Conservation (phyloP, 768 basidiomycete genomes). For the Trametes coccinea region DNA sequence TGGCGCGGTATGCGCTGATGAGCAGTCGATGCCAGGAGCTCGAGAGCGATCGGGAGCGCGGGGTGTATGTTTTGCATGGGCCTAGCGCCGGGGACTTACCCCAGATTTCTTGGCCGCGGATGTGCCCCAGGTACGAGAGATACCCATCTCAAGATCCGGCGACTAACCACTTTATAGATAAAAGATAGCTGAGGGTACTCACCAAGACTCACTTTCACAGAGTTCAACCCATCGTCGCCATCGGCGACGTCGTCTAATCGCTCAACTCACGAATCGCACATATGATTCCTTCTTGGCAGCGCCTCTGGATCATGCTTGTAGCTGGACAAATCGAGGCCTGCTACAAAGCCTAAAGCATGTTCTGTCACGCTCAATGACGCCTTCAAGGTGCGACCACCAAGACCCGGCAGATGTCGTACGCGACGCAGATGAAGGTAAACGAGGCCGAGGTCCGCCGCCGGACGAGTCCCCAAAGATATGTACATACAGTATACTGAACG, state of each 20-base stretch:
- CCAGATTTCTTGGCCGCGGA: conserved; percentile 6
- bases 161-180: not conserved
- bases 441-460: too few species aligned
- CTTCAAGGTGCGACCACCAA: too few species aligned
- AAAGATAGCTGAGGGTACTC: not conserved
- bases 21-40: not conserved
- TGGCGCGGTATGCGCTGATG: conserved; percentile 5
- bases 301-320: too few species aligned
- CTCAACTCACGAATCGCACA: too few species aligned
- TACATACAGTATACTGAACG: conserved; percentile 2
- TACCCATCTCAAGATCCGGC: not conserved
- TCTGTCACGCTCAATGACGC: too few species aligned
- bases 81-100: conserved; percentile 13
- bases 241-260: too few species aligned
- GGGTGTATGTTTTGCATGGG: conserved; percentile 1
- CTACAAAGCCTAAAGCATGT: not conserved
- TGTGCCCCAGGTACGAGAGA: conserved; percentile 5
- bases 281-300: too few species aligned
- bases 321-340: too few species aligned
- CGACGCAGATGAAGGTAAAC: not conserved
- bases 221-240: too few species aligned
- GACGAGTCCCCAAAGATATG: too few species aligned
- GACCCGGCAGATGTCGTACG: not conserved
- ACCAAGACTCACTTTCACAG: too few species aligned
- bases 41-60: conserved; percentile 3